Evolutionary conservation across 2,329 filamentous ascomycete species (phyloP), one percentile per base, ranked within the genome.

Genomic region (Fusarium setosum): DNA sequence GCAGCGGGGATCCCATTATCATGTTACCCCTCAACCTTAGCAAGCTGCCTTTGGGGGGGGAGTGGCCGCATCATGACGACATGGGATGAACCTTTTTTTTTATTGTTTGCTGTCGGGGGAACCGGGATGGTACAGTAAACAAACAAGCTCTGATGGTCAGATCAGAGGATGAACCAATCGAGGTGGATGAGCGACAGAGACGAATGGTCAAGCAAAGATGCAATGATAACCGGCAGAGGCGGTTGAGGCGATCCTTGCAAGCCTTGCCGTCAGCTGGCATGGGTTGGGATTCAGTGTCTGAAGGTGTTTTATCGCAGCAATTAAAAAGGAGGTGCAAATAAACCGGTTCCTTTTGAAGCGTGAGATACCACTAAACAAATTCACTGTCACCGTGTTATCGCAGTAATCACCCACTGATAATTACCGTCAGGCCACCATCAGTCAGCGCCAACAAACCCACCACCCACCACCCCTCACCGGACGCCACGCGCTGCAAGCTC

Each of bases 81-180:
- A 29, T 12, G 59, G 34, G 13, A 31, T 29, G 34, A 59, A 54
- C 34, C n/a, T n/a, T n/a, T n/a, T n/a, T n/a, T n/a, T n/a, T n/a
- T n/a, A n/a, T n/a, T 35, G 34, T 58, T 26, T 52, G 38, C 56
- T 59, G 42, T 63, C 61, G 48, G 59, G 48, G 40, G 54, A 63
- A 64, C 61, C 31, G 51, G 32, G 24, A n/a, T 42, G 23, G 20
- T 47, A 13, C 24, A 15, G 26, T 59, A 54, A 59, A 59, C 40
- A 59, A 59, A 50, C 41, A 18, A 26, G n/a, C 47, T 54, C 23
- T 31, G 31, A 18, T n/a, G n/a, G n/a, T n/a, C 26, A 29, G 26
- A 29, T 29, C 9, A 12, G 9, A 12, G 26, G 6, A 9, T 29
- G 17, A 12, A 12, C 26, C 26, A 29, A 29, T 29, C 9, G 26